Evolutionary conservation across 2,329 filamentous ascomycete genomes (phyloP), one percentile per base, ranked within the genome.

Genomic region (Stachybotrys echinatus): DNA sequence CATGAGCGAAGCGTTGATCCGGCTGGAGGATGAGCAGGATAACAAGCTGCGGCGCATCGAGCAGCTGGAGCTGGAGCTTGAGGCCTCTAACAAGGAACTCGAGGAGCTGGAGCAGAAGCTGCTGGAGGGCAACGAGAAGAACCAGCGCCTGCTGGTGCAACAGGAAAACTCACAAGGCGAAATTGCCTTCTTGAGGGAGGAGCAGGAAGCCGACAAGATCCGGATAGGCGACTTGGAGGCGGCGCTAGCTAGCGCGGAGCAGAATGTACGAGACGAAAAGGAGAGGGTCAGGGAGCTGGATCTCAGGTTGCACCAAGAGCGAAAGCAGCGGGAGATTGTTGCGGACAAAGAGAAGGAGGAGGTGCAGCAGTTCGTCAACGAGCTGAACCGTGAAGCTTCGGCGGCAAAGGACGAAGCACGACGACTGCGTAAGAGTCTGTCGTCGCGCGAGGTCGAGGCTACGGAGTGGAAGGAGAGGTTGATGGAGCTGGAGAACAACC

Each of bases 181-280:
- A 67, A 95, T 97, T 68, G 85, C 89, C 1, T 99, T 99, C 77
- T 69, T 99, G 47, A 85, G 94, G 2, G 94, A 99, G 65, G 94
- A 99, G 72, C 94, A 99, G 68, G 94, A 99, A 69, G 83, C 82
- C 18, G 94, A 99, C 74, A 99, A 99, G 77, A 95, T 99, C 65
- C 92, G 91, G 69, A 97, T 99, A 61, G 90, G 92, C 37, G 91
- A 97, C 62, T 76, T 97, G 7, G 92, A 97, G 63, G 88, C 89
- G 8, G 84, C 86, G 14, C 73, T 96, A 37, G 88, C 89, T 59
- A 87, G 83, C 50, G 80, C 84, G n/a, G 88, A 95, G 65, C 83
- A 90, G 61, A 82, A 75, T 45, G 73, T 96, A n/a, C 82, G 87
- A 50, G 91, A 94, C 47, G 91, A 96, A 67, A 88, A 87, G 67